Evolutionary conservation across 768 basidiomycete species (phyloP).

Genomic region (Pisolithus marmoratus): DNA sequence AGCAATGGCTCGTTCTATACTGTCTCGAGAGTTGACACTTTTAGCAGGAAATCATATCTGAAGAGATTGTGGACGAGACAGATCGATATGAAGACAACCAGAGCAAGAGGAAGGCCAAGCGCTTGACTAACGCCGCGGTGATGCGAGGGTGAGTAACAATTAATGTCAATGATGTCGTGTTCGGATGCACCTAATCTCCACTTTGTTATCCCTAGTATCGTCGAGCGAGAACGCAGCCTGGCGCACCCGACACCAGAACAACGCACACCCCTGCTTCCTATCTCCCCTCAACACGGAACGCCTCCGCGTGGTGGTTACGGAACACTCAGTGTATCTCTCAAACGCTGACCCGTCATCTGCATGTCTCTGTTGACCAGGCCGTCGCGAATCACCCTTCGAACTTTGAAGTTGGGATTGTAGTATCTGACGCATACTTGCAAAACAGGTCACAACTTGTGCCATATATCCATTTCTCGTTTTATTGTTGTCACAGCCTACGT

Average conservation of each 20-base stretch:
- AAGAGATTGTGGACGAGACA: constrained; percentile 95
- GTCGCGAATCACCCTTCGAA: background rate
- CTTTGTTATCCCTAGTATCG: constrained; percentile 35
- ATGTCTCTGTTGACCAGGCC: background rate
- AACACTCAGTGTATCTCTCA: background rate
- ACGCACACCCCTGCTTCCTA: constrained; percentile 30
- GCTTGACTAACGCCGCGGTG: constrained; percentile 65
- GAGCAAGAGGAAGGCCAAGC: constrained; percentile 65
- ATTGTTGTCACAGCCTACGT: background rate
- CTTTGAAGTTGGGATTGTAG: background rate
- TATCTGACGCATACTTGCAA: no score
- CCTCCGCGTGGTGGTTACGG: background rate
- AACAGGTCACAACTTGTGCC: background rate
- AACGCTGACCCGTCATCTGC: background rate
- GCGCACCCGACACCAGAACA: constrained; percentile 27
- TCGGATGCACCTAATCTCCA: background rate
- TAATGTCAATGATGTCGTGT: background rate
- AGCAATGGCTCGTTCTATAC: constrained; percentile 4
- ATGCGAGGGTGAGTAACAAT: constrained; percentile 60
- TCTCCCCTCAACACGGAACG: background rate
- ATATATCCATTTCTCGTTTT: background rate
- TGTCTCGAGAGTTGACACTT: background rate
- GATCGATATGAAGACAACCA: constrained; percentile 87
- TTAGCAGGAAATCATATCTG: constrained; percentile 83
- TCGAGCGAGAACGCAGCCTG: constrained; percentile 43